phyloP scores from a whole-genome alignment of 192 early-diverging fungal genomes.

The Podila epicladia region DNA sequence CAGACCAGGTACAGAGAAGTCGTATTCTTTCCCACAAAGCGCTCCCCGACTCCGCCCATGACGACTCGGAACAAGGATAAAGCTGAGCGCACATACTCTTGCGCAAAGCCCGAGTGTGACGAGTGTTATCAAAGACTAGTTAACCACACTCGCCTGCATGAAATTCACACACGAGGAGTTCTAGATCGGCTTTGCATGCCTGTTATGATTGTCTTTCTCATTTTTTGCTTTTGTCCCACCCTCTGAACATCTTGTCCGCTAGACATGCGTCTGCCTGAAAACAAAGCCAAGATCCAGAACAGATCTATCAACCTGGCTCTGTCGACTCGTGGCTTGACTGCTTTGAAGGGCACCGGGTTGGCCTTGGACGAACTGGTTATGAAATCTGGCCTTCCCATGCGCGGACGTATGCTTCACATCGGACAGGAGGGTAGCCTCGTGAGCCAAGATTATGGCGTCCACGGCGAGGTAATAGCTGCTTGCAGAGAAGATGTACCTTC shows the following conservation, averaged over 20 bases:
- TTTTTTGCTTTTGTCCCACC: neutral
- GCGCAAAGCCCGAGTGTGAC: no score
- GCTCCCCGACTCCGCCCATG: no score
- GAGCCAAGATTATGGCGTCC: conserved; percentile 88
- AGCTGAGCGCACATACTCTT: no score
- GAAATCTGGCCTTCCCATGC: conserved; percentile 85
- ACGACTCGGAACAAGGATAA: no score
- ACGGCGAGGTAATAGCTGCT: conserved; percentile 76
- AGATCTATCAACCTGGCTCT: conserved; percentile 96
- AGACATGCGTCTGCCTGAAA: conserved; percentile 73
- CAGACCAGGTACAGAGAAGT: conserved; percentile 67
- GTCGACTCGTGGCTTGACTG: conserved; percentile 85
- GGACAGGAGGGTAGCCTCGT: conserved; percentile 68
- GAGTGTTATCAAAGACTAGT: no score
- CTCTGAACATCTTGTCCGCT: neutral
- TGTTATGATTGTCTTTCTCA: no score
- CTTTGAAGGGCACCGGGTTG: conserved; percentile 76
- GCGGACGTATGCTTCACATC: conserved; percentile 91
- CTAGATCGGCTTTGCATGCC: no score
- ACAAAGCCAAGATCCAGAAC: conserved; percentile 61
- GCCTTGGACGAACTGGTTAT: conserved; percentile 73
- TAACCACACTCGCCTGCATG: no score
- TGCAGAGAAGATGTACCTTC: neutral
- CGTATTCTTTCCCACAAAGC: no score
- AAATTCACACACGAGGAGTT: no score